These are phyloP conservation scores for Neurospora discreta DNA, from an alignment of 495 filamentous ascomycete genomes.

Conservation along the genomic window DNA sequence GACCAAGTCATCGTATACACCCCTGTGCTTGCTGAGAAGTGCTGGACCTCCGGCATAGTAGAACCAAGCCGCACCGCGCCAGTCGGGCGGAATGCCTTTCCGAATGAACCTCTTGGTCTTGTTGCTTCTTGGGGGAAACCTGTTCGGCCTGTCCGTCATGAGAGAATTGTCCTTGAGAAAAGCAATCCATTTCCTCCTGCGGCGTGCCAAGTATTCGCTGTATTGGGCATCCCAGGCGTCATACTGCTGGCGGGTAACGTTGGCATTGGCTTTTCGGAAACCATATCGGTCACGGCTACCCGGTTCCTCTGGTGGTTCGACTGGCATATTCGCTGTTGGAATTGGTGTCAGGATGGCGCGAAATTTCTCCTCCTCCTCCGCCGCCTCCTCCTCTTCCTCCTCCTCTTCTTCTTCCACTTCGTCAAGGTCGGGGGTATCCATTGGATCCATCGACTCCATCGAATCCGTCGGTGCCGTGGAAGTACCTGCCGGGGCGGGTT, in stretches of 20 bases:
- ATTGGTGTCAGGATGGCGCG: slow-evolving; percentile 6
- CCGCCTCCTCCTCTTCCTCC: not conserved
- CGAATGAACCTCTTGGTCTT: slow-evolving; percentile 84
- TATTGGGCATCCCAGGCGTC: slow-evolving; percentile 73
- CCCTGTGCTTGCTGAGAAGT: slow-evolving; percentile 58
- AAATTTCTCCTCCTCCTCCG: not conserved
- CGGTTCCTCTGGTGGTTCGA: slow-evolving; percentile 21
- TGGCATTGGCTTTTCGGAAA: slow-evolving; percentile 77
- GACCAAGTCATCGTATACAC: slow-evolving; percentile 62
- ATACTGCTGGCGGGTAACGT: slow-evolving; percentile 66
- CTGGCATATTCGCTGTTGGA: slow-evolving; percentile 10
- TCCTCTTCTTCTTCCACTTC: not conserved
- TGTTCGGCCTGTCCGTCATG: slow-evolving; percentile 54
- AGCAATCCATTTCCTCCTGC: slow-evolving; percentile 69
- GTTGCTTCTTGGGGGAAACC: slow-evolving; percentile 67
- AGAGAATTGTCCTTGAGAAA: slow-evolving; percentile 69
- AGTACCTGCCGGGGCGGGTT: not conserved
- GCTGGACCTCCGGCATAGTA: slow-evolving; percentile 89
- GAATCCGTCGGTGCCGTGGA: not conserved
- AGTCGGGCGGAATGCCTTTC: slow-evolving; percentile 92
- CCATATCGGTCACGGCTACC: slow-evolving; percentile 69
- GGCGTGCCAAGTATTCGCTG: slow-evolving; percentile 51
- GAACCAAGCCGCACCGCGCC: slow-evolving; percentile 91
- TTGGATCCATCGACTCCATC: not conserved
- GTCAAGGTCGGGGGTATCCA: not conserved